Conservation (phyloP, 805 yeast species). For the Saccharomycopsis schoenii region DNA sequence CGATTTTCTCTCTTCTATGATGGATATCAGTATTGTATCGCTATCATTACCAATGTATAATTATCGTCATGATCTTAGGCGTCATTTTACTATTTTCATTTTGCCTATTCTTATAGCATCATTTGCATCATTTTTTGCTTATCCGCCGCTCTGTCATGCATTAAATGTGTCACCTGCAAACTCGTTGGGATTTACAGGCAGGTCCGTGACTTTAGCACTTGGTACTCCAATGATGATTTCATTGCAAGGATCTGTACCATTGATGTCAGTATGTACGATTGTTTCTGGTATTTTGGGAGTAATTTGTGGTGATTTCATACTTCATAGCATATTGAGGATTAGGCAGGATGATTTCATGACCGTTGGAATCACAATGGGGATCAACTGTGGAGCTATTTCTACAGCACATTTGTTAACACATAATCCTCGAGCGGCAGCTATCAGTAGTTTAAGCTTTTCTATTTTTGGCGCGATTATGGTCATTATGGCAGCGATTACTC, state of each 20-base stretch:
- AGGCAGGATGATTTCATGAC: constrained; percentile 59
- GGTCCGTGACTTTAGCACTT: constrained; percentile 70
- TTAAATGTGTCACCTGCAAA: constrained; percentile 52
- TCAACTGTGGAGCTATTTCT: constrained; percentile 75
- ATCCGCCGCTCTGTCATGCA: constrained; percentile 59
- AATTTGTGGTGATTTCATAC: constrained; percentile 43
- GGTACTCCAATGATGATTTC: constrained; percentile 68
- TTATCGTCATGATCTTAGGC: constrained; percentile 51
- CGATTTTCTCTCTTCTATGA: constrained; percentile 55
- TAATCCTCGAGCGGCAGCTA: constrained; percentile 75
- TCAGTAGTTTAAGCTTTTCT: constrained; percentile 62
- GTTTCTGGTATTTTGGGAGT: constrained; percentile 72
- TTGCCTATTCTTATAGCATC: constrained; percentile 51
- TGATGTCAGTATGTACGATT: constrained; percentile 73
- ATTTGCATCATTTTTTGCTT: constrained; percentile 50
- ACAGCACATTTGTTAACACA: constrained; percentile 61
- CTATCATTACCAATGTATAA: constrained; percentile 70
- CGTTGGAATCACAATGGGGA: constrained; percentile 66
- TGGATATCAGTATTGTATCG: constrained; percentile 72
- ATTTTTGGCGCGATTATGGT: constrained; percentile 68
- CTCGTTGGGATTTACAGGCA: constrained; percentile 66
- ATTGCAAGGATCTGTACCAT: constrained; percentile 55
- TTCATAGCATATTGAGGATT: constrained; percentile 36
- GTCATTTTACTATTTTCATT: constrained; percentile 47
- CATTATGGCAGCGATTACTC: constrained; percentile 50